Evolutionary conservation across 805 yeast species (phyloP).

Genomic region (Saccharomycopsis lassenensis): DNA sequence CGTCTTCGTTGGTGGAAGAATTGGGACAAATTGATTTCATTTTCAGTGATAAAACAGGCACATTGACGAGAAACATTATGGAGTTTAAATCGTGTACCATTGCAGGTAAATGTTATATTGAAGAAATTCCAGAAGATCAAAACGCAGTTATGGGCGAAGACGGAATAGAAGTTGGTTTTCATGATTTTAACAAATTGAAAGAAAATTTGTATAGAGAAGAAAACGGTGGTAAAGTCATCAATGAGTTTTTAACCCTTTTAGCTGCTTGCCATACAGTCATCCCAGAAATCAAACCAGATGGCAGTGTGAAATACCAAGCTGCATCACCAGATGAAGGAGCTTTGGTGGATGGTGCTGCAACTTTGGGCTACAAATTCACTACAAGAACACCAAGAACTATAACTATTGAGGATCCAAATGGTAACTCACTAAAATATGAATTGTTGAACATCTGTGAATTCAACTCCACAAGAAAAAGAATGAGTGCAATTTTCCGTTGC

Average conservation of each 20-base stretch:
- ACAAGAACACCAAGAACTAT: constrained; percentile 81
- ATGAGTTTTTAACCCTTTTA: constrained; percentile 70
- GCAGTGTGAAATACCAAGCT: constrained; percentile 84
- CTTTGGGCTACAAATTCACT: constrained; percentile 71
- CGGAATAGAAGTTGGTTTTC: constrained; percentile 73
- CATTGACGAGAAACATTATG: constrained; percentile 92
- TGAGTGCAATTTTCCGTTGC: constrained; percentile 89
- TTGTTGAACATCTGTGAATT: constrained; percentile 88
- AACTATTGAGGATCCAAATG: constrained; percentile 43
- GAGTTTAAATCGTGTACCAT: constrained; percentile 90
- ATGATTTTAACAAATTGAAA: constrained; percentile 55
- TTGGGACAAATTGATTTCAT: constrained; percentile 94
- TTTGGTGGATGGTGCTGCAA: constrained; percentile 90
- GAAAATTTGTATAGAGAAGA: constrained; percentile 34
- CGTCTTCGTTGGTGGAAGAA: constrained; percentile 93
- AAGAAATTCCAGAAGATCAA: constrained; percentile 84
- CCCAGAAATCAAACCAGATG: constrained; percentile 65
- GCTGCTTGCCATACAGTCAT: constrained; percentile 97
- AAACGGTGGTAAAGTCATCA: constrained; percentile 35
- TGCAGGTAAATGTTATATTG: constrained; percentile 84
- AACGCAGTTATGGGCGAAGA: constrained; percentile 54
- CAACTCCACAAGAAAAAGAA: constrained; percentile 93
- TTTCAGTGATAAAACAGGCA: constrained; percentile 96
- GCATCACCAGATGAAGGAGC: constrained; percentile 99
- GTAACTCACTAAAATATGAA: constrained; percentile 53